Base-by-base conservation (phyloP, 2,329 filamentous ascomycete genomes). In the Exophiala sp. region DNA sequence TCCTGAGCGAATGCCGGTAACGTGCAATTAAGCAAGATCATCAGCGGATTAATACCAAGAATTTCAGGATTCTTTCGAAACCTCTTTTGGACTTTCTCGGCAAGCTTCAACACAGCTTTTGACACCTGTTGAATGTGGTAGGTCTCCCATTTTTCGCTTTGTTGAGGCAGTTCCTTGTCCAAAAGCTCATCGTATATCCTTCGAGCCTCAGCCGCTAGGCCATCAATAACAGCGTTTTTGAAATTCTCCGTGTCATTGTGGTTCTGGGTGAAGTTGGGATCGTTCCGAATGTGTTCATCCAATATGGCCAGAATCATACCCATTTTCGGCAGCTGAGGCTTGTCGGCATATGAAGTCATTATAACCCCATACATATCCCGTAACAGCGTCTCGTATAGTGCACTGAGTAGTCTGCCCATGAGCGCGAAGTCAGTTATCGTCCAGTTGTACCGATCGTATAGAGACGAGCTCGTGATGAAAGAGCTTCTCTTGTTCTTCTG, bases 1-100 rank as follows among this genome's bases (percentile, higher is more conserved):
- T 99, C 92, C 59, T 89, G 84, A 53, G 95, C 91, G 68, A 95
- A 97, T 57, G 87, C 87, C 1, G 94, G 94, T 54, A 97, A 87
- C 50, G 94, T 85, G 48, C 89, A 89, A 61, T 88, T 82, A 5
- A 96, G 84, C 32, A 97, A 77, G 34, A 94, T 87, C 43, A 81
- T 84, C 63, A 84, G 72, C 10, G 82, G 82, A 54, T 81, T 82
- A 14, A 84, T 81, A 24, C 91, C 91, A 84, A 96, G 87, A 55
- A 97, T 88, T 58, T 90, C 86, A 1, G 89, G 89, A 54, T 87
- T 94, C 64, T 88, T 92, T 64, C 84, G 84, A 71, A 96, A 99
- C 45, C 92, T 84, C 73, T 97, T 97, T 69, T 91, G 87, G 47
- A 96, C 95, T 67, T 87, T 89, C 65, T 95, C 86, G 59, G 88